Evolutionary conservation across 345 rosid species (phyloP), one percentile per base, ranked within the genome.

Genomic region (Hirschfeldia incana): DNA sequence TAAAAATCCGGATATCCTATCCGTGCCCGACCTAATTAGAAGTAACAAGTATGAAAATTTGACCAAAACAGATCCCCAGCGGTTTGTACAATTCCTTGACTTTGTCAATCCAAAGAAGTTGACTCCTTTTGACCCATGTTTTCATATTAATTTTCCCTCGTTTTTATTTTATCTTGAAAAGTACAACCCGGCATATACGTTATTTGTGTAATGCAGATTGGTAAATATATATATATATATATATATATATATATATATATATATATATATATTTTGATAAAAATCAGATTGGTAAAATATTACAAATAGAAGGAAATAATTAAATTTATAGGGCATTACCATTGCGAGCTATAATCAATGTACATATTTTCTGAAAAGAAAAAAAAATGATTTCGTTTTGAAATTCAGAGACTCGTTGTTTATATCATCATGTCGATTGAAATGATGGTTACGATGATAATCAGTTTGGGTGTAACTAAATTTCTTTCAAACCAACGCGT

Each of bases 401-500:
- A 80, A 74, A 62, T 30, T 39, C 6, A 30, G 62, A 75, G 62
- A 75, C 75, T 64, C 76, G 26, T 69, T 80, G 2, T 69, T 69
- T 61, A 53, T 39, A 37, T 44, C 49, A 78, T 80, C 61, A 80
- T 75, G 59, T 16, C 67, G 42, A 26, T 10, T 30, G 79, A 65
- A 75, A 80, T 75, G 67, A 75, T 69, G 60, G 67, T 74, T 8
- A 63, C 74, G 6, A 72, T 12, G 55, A 49, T 79, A n/a, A 67
- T 68, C 28, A 67, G 30, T 53, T 53, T 61, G 13, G 57, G 57
- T 65, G 65, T 68, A 55, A 75, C 37, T 30, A 49, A 39, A 69
- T 29, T 4, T 57, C 80, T 80, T 80, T 70, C 80, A 76, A 79
- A 75, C 83, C 83, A 75, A 65, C 83, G 83, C 80, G 80, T 80